These are phyloP conservation scores for Neurospora hispaniola DNA, from an alignment of 495 filamentous ascomycete genomes.

Conservation along the genomic window DNA sequence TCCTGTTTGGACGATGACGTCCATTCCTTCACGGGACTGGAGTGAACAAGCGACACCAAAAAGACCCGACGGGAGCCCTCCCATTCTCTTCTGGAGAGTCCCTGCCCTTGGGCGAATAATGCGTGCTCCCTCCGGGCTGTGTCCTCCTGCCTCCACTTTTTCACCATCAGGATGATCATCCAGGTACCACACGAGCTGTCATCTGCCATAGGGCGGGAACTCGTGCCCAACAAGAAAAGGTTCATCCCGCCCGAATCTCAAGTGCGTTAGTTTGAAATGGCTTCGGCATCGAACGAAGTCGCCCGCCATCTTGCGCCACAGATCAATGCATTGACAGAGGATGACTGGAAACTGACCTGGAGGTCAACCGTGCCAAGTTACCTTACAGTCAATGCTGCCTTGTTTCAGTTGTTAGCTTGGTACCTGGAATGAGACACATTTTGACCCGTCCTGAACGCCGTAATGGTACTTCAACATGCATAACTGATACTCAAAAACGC, in stretches of 20 bases:
- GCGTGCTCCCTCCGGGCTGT: neutral
- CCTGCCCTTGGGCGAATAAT: neutral
- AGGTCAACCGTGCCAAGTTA: neutral
- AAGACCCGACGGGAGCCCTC: neutral
- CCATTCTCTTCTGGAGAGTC: neutral
- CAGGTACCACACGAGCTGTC: neutral
- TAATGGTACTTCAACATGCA: no score
- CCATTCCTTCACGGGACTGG: neutral
- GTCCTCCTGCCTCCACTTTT: neutral
- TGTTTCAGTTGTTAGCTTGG: neutral
- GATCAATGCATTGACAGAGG: neutral
- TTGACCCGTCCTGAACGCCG: neutral
- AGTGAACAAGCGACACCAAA: neutral
- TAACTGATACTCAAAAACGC: no score
- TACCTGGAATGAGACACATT: neutral
- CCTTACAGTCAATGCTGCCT: neutral
- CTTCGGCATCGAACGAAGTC: neutral
- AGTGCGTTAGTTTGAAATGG: neutral
- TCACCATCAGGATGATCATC: neutral
- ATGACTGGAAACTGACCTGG: neutral
- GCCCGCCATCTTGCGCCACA: neutral
- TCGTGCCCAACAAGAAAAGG: neutral
- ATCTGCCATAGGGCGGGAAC: neutral
- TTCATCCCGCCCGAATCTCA: neutral
- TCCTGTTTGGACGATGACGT: slow-evolving; percentile 6